phyloP scores from a whole-genome alignment of 306 rosid genomes.

The Vachellia pachyceras region DNA sequence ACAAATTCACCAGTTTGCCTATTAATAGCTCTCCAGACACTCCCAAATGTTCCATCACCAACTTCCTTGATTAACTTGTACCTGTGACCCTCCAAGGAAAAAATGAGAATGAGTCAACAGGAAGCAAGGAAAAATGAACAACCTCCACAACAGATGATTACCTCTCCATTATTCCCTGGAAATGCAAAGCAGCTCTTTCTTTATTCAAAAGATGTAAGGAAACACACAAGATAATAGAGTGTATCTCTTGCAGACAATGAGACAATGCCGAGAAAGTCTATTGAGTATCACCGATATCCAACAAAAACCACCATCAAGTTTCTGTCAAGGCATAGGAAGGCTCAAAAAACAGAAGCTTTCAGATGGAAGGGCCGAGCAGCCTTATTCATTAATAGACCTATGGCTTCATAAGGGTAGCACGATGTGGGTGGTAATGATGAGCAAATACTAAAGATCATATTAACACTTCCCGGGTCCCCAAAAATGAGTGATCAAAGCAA shows the following conservation, averaged over 20 bases:
- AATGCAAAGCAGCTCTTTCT: slow-evolving; percentile 67
- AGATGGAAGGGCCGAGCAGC: slow-evolving; percentile 72
- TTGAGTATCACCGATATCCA: slow-evolving; percentile 57
- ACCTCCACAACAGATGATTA: slow-evolving; percentile 39
- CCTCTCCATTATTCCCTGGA: slow-evolving; percentile 83
- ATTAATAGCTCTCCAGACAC: slow-evolving; percentile 93
- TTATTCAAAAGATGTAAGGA: slow-evolving; percentile 66
- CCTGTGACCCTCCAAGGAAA: slow-evolving; percentile 45
- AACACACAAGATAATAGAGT: slow-evolving; percentile 65
- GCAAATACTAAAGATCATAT: slow-evolving; percentile 65
- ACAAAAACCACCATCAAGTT: slow-evolving; percentile 78
- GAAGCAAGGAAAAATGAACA: slow-evolving; percentile 4
- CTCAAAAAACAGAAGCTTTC: slow-evolving; percentile 63
- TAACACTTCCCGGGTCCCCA: slow-evolving; percentile 54
- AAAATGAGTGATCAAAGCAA: slow-evolving; percentile 44
- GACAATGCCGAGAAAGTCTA: slow-evolving; percentile 49
- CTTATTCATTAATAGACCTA: slow-evolving; percentile 68
- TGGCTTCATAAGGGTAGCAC: slow-evolving; percentile 49
- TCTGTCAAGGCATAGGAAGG: slow-evolving; percentile 55
- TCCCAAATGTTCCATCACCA: slow-evolving; percentile 97
- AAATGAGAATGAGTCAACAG: neutral
- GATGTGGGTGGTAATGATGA: slow-evolving; percentile 47
- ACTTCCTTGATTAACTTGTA: slow-evolving; percentile 97
- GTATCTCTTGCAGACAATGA: slow-evolving; percentile 70
- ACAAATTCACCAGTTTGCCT: slow-evolving; percentile 97